Evolutionary conservation across 116 monocot species (phyloP).

Genomic region (Zostera marina): DNA sequence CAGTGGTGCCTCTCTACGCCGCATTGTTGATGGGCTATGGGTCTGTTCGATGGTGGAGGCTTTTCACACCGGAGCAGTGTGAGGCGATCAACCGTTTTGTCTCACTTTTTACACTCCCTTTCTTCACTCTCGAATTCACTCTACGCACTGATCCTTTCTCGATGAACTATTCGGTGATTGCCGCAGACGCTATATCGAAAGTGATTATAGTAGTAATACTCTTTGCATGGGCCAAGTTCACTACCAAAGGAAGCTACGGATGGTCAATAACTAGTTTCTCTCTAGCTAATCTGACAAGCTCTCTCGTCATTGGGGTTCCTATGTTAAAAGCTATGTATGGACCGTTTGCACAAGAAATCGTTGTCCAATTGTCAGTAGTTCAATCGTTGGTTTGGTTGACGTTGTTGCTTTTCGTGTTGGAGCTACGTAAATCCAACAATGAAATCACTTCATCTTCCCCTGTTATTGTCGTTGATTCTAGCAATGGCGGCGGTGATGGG

Average conservation of each 20-base stretch:
- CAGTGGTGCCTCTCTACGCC: conserved; percentile 62
- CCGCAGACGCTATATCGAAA: conserved; percentile 64
- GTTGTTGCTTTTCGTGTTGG: conserved; percentile 38
- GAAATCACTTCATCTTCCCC: too few species aligned
- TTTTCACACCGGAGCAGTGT: conserved; percentile 53
- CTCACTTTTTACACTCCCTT: conserved; percentile 52
- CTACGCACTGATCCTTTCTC: conserved; percentile 45
- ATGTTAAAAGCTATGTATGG: conserved; percentile 54
- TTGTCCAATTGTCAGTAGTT: conserved; percentile 53
- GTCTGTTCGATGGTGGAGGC: conserved; percentile 59
- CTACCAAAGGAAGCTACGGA: conserved; percentile 7
- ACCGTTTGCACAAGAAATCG: conserved; percentile 25
- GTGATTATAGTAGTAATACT: conserved; percentile 22
- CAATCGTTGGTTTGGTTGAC: conserved; percentile 47
- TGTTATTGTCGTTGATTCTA: neutral
- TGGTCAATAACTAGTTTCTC: conserved; percentile 31
- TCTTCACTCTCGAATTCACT: conserved; percentile 76
- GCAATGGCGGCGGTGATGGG: neutral
- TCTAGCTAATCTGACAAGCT: conserved; percentile 46
- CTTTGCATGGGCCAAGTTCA: conserved; percentile 25
- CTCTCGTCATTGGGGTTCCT: conserved; percentile 58
- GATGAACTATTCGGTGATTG: conserved; percentile 36
- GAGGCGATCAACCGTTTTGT: conserved; percentile 53
- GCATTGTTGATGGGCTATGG: conserved; percentile 60
- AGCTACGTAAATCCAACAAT: conserved; percentile 24